Evolutionary conservation across 306 rosid species (phyloP), one percentile per base, ranked within the genome.

Genomic region (Casuarina cunninghamiana): DNA sequence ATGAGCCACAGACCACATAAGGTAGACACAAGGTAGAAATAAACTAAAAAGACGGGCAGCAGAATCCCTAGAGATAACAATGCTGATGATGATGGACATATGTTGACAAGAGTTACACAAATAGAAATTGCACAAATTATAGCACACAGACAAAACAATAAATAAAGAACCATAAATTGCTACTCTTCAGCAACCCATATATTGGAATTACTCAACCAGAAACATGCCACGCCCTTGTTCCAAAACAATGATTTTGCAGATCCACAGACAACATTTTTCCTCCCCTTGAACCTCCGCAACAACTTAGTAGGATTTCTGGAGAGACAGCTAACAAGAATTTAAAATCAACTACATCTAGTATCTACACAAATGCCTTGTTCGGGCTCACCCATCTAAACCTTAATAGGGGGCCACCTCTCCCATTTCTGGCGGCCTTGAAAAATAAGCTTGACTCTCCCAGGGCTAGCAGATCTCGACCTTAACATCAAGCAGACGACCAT

Each of bases 1-100:
- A 17, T 38, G 15, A 66, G 39, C 26, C 73, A 73, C 41, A 15
- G 43, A 60, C 10, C 46, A 46, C 68, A 72, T 43, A 42, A 80
- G 46, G 75, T 35, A 4, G 43, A 62, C 35, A 19, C 8, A 17
- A 44, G 74, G 55, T 70, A 17, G 32, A 26, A 26, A 26, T 26
- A 26, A 26, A 26, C 32, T 26, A 16, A 43, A 63, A 13, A 63
- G 3, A 21, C 5, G 10, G 63, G 5, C 13, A 16, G 32, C 32
- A 26, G 32, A 67, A 67, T 26, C 4, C 4, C 11, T 15, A 61
- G 68, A 61, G 19, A 61, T 57, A 5, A 61, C 35, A 4, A 43
- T 62, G 8, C 60, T 8, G 5, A 68, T 32, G 37, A 35, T 26
- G 44, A 69, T 53, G 21, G 13, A 10, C 43, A 76, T 17, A 50